phyloP scores from a whole-genome alignment of 2,329 filamentous ascomycete genomes.

The Dryadomyces quercus-mongolicae region DNA sequence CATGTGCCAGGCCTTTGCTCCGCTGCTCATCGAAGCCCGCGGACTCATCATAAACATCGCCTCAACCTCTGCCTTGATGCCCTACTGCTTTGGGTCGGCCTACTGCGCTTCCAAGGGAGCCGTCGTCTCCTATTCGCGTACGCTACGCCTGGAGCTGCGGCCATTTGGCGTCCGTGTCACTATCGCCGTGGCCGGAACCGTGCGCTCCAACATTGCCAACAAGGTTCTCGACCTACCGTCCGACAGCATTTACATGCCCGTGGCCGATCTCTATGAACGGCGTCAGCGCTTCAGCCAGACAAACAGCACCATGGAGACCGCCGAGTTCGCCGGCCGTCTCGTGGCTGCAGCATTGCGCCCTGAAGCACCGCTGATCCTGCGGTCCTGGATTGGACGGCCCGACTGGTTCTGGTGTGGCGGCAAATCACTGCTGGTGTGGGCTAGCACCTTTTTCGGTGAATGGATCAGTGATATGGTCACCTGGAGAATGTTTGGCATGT shows the following conservation, averaged over 20 bases:
- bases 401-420: slow-evolving; percentile 32
- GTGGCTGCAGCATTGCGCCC: slow-evolving; percentile 27
- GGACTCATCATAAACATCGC: slow-evolving; percentile 45
- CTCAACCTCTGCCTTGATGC: slow-evolving; percentile 35
- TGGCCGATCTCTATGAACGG: slow-evolving; percentile 31
- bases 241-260: slow-evolving; percentile 33
- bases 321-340: slow-evolving; percentile 29
- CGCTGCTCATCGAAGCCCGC: slow-evolving; percentile 34
- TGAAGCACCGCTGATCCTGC: slow-evolving; percentile 20
- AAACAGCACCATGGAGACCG: slow-evolving; percentile 29
- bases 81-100: slow-evolving; percentile 39
- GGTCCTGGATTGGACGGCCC: slow-evolving; percentile 25
- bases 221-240: slow-evolving; percentile 28
- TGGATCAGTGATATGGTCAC: slow-evolving; percentile 22
- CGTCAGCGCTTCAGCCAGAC: slow-evolving; percentile 37
- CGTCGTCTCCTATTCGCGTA: slow-evolving; percentile 38
- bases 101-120: slow-evolving; percentile 47
- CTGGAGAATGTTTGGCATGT: slow-evolving; percentile 23
- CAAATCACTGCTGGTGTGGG: slow-evolving; percentile 18
- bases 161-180: slow-evolving; percentile 45
- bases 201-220: slow-evolving; percentile 36
- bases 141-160: slow-evolving; percentile 38
- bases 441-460: slow-evolving; percentile 21
- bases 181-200: slow-evolving; percentile 42
- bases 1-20: slow-evolving; percentile 37